Evolutionary conservation across 768 basidiomycete genomes (phyloP).

Genomic region (Sarcomyxa edulis): DNA sequence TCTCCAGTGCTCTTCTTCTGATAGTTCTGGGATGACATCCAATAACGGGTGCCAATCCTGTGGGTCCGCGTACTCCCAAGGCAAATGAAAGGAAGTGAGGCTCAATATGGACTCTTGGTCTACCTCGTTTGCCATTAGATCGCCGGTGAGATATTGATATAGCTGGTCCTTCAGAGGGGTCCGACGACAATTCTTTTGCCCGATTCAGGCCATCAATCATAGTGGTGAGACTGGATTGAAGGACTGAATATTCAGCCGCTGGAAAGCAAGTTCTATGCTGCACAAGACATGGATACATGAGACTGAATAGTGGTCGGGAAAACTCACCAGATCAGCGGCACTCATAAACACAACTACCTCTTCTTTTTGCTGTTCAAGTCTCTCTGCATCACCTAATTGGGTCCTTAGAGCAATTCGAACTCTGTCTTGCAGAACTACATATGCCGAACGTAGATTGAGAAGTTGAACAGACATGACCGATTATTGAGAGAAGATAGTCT

Average conservation of each 20-base stretch:
- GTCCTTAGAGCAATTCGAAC: slow-evolving; percentile 8
- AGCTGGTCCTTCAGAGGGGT: slow-evolving; percentile 10
- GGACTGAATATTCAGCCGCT: slow-evolving; percentile 7
- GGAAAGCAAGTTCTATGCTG: slow-evolving; percentile 2
- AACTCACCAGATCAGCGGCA: slow-evolving; percentile 4
- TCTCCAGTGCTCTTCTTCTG: slow-evolving; percentile 14
- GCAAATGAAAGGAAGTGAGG: slow-evolving; percentile 13
- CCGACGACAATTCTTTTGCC: slow-evolving; percentile 8
- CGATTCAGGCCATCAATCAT: slow-evolving; percentile 13
- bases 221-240: slow-evolving; percentile 9
- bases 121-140: slow-evolving; percentile 10
- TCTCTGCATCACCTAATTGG: slow-evolving; percentile 6
- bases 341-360: slow-evolving; percentile 3
- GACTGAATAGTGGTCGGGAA: not conserved
- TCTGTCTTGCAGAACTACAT: slow-evolving; percentile 6
- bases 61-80: slow-evolving; percentile 12
- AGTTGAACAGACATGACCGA: slow-evolving; percentile 7
- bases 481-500: no score
- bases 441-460: slow-evolving; percentile 7
- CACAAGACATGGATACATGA: not conserved
- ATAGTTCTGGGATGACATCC: slow-evolving; percentile 10
- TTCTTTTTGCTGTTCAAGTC: slow-evolving; percentile 1
- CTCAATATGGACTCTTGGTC: slow-evolving; percentile 18
- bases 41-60: slow-evolving; percentile 8
- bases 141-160: not conserved